Evolutionary conservation across 495 filamentous ascomycete genomes (phyloP), one percentile per base, ranked within the genome.

Genomic region (Pyronema omphalodes): DNA sequence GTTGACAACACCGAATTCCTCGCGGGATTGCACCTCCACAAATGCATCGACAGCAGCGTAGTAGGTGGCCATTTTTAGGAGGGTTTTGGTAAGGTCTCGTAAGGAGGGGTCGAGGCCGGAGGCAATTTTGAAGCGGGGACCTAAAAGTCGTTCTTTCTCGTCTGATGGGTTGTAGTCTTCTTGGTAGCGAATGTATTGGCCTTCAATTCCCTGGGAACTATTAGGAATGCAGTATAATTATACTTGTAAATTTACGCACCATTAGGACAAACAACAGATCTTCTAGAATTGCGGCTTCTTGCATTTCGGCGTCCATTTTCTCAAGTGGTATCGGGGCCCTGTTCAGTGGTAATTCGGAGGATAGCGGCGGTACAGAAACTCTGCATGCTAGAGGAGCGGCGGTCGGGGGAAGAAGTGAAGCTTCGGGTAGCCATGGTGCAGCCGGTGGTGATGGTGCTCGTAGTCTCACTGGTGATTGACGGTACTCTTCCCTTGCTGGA

Each of bases 41-140:
- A 94, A 96, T 7, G 85, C 80, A 60, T 95, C 86, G 52, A 98
- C 71, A 0, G 91, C 88, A 39, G 76, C 79, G 66, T 94, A 93
- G 66, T 96, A 83, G 4, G 86, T 89, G 9, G 93, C 91, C 82
- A 95, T 93, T 67, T 87, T 93, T 55, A 98, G 69, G 80, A 95
- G 88, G 0, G 86, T 84, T 46, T 73, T 74, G 14, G 86, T 83
- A 44, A 98, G 74, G 66, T 95, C 89, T 56, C 85, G 82, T 47
- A 98, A 67, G 51, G 86, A 94, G 1, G 91, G 88, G 60, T 96
- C 91, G 40, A 96, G 71, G 9, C 91, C 89, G 11, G 83, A 75
- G 0, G 84, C 71, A 44, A 96, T 80, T 55, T 78, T 80, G 69
- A 84, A 96, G 7, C 69, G 66, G 3, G 91, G 89, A 0, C 93